These are phyloP conservation scores for Raffaelea ambrosiae DNA, from an alignment of 2,329 filamentous ascomycete genomes.

Conservation along the genomic window DNA sequence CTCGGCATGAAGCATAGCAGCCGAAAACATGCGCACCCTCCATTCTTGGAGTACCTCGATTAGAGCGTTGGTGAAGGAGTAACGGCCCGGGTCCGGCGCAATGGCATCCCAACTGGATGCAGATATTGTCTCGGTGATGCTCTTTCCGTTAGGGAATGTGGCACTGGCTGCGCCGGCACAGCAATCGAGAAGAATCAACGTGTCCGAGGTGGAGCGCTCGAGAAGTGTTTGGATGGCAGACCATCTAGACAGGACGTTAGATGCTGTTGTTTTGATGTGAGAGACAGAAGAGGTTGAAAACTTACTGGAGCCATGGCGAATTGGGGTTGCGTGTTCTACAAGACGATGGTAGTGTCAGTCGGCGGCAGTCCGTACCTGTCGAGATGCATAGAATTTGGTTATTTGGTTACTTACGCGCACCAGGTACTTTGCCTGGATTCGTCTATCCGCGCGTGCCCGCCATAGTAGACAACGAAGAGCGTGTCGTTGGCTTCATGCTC, in stretches of 20 bases:
- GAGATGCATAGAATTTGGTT: too few species aligned
- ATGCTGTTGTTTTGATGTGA: neutral
- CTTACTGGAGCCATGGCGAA: conserved; percentile 48
- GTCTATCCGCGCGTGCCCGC: conserved; percentile 51
- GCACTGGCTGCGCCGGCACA: conserved; percentile 53
- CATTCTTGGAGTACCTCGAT: conserved; percentile 52
- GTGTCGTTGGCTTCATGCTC: conserved; percentile 44
- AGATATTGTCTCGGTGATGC: conserved; percentile 54
- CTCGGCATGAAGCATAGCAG: conserved; percentile 53
- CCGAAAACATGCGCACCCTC: conserved; percentile 45
- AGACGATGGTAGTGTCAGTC: too few species aligned
- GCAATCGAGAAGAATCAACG: conserved; percentile 50
- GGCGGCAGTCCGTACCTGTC: too few species aligned
- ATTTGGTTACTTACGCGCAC: conserved; percentile 43
- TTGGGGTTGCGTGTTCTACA: conserved; percentile 38
- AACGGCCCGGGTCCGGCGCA: conserved; percentile 49
- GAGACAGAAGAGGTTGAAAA: conserved; percentile 5
- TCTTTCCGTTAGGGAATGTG: conserved; percentile 48
- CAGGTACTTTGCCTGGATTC: conserved; percentile 52
- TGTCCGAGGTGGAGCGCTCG: conserved; percentile 48
- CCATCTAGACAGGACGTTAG: conserved; percentile 31
- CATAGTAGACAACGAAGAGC: conserved; percentile 50
- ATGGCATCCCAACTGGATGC: conserved; percentile 55
- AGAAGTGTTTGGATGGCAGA: conserved; percentile 52
- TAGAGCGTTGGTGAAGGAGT: conserved; percentile 50